Conservation (phyloP, 2,329 filamentous ascomycete species). For the Sporothrix brunneoviolacea region DNA sequence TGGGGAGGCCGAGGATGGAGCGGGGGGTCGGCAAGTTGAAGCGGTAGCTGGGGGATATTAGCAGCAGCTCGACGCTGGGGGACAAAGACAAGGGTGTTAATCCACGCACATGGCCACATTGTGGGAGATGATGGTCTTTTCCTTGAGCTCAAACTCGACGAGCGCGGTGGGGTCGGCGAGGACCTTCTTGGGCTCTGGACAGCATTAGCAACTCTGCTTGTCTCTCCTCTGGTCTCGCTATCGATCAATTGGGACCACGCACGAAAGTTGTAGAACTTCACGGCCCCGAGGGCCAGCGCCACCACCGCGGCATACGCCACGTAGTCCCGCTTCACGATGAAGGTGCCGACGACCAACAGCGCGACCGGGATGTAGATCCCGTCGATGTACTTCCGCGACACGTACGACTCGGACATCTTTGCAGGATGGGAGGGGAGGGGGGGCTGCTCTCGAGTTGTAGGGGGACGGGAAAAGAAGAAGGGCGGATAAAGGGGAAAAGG, state of each 20-base stretch:
- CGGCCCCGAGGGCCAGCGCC: slow-evolving; percentile 58
- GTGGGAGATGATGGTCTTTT: slow-evolving; percentile 94
- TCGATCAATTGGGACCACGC: slow-evolving; percentile 33
- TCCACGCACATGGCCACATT: slow-evolving; percentile 83
- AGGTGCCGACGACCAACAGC: slow-evolving; percentile 67
- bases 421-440: background rate
- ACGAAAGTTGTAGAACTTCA: slow-evolving; percentile 68
- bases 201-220: background rate
- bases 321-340: slow-evolving; percentile 75
- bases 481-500: background rate
- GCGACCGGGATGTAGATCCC: slow-evolving; percentile 79
- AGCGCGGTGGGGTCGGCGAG: slow-evolving; percentile 74
- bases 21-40: slow-evolving; percentile 73
- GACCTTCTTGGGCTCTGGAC: slow-evolving; percentile 62
- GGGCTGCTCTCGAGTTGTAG: background rate
- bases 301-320: slow-evolving; percentile 61
- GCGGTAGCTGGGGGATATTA: slow-evolving; percentile 62
- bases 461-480: no score
- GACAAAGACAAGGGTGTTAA: background rate
- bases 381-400: slow-evolving; percentile 62
- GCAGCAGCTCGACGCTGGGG: background rate
- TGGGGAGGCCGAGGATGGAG: slow-evolving; percentile 88
- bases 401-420: slow-evolving; percentile 34
- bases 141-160: slow-evolving; percentile 86
- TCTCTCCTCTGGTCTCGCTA: no score